A percentile compares a stretch with the other conserved stretches of the same genome.
These are phyloP conservation scores for Conoideocrella luteorostrata DNA, from an alignment of 2,329 filamentous ascomycete species.

Conservation along the genomic window DNA sequence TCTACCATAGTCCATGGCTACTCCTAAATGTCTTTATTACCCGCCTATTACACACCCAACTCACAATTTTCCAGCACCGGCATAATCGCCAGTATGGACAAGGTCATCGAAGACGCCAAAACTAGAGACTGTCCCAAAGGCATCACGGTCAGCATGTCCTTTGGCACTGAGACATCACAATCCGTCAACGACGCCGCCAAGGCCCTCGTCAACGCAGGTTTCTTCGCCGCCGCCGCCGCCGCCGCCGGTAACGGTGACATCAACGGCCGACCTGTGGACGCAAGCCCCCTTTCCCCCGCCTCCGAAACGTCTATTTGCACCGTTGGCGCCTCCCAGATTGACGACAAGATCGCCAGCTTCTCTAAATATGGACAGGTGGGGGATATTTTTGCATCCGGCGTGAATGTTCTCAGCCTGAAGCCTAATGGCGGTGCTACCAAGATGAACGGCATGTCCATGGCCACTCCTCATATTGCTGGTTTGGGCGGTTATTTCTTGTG, in stretches of 20 bases:
- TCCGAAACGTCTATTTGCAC: constrained; percentile 43
- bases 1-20: too few species aligned
- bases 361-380: constrained; percentile 46
- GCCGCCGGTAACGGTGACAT: constrained; percentile 43
- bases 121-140: constrained; percentile 34
- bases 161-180: constrained; percentile 39
- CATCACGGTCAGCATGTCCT: constrained; percentile 50
- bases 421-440: constrained; percentile 31
- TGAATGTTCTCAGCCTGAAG: constrained; percentile 42
- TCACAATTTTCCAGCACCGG: constrained; percentile 31
- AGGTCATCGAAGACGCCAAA: constrained; percentile 30
- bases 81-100: constrained; percentile 40
- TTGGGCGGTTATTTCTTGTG: constrained; percentile 32
- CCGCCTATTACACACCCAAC: too few species aligned
- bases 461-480: constrained; percentile 35
- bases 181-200: constrained; percentile 45
- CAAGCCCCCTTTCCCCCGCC: constrained; percentile 38
- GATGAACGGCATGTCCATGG: constrained; percentile 40
- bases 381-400: constrained; percentile 46
- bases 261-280: too few species aligned
- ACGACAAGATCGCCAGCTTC: constrained; percentile 36
- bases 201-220: constrained; percentile 35
- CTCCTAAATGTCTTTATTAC: too few species aligned
- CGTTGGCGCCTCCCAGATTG: constrained; percentile 38
- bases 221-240: constrained; percentile 49